Evolutionary conservation across 164 flowering plant species (phyloP).

Genomic region (Chloranthus sessilifolius): DNA sequence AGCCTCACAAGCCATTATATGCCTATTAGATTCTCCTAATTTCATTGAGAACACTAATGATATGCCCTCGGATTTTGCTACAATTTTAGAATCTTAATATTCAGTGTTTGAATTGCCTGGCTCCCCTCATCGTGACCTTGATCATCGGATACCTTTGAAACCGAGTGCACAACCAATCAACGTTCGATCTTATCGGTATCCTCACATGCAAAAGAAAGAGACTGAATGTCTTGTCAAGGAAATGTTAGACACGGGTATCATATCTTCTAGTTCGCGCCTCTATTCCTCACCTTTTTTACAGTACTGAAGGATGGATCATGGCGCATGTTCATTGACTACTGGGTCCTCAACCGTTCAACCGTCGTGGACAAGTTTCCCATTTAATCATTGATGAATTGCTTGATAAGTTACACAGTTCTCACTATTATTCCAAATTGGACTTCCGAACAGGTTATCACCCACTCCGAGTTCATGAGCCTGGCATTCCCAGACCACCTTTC

Average conservation of each 20-base stretch:
- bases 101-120: neutral
- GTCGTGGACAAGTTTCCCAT: conserved; percentile 1
- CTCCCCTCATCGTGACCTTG: neutral
- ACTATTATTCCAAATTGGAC: neutral
- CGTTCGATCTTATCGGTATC: neutral
- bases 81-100: neutral
- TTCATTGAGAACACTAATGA: neutral
- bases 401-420: neutral
- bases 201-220: neutral
- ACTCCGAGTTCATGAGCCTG: neutral
- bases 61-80: neutral
- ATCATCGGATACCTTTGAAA: neutral
- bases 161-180: neutral
- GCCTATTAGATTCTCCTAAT: neutral
- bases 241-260: neutral
- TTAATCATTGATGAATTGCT: neutral
- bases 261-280: neutral
- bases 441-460: conserved; percentile 5
- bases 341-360: neutral
- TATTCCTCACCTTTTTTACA: neutral
- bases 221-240: neutral
- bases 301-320: conserved; percentile 1
- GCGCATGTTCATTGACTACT: conserved; percentile 1
- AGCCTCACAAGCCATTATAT: neutral
- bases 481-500: neutral